Evolutionary conservation across 2,329 filamentous ascomycete genomes (phyloP), one percentile per base, ranked within the genome.

Genomic region (Ilyonectria sp.): DNA sequence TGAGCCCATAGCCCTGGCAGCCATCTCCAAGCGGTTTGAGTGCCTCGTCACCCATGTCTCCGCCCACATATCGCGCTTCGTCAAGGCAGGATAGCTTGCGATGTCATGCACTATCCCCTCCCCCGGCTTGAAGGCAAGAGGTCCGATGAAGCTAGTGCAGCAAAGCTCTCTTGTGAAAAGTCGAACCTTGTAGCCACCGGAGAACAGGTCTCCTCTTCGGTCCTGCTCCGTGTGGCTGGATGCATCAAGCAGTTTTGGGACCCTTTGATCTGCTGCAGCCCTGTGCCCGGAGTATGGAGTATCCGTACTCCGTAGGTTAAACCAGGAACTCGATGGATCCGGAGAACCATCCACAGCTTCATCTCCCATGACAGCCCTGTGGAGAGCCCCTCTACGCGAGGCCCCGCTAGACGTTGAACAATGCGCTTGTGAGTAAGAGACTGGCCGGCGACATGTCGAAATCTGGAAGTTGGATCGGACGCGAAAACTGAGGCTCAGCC

Each of bases 211-310:
- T 17, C 50, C 3, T 49, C 33, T 59, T 53, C 52, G 46, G 58
- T 31, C 23, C 19, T 54, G 15, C 49, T 37, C 50, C 59, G 49
- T 37, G n/a, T 17, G n/a, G 6, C 35, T 54, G 37, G 31, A 23
- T 23, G 47, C 58, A 50, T 26, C 35, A 43, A 31, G 10, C 29
- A 23, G 19, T 66, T 46, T 40, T 56, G 11, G 33, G 23, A 19
- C 37, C 29, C 53, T 46, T 57, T 61, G 58, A 66, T 66, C 37
- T 43, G 47, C 53, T 52, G 57, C 63, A 65, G 63, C 57, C 57
- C 52, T 61, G 56, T 46, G 44, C 33, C 54, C 58, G 44, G 44
- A 46, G 19, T 23, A 21, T 6, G 19, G 29, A 53, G 57, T 40
- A 26, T 26, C 26, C 26, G 26, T 26, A 43, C 5, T 26, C 26